These are phyloP conservation scores for Acacia concinna DNA, from an alignment of 331 rosid species.

Conservation along the genomic window DNA sequence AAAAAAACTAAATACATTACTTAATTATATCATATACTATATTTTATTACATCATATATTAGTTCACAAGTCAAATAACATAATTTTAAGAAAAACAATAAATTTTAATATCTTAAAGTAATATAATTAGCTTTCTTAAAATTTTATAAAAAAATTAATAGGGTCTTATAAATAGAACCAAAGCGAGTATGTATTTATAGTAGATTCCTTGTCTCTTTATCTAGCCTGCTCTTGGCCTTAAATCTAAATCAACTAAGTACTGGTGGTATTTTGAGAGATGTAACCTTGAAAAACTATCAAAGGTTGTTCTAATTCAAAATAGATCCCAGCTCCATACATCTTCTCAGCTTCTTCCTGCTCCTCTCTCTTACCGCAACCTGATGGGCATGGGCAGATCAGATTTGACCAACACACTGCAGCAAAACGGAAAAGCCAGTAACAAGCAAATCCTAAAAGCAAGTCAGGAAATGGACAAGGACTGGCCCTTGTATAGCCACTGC, in stretches of 20 bases:
- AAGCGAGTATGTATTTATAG: neutral
- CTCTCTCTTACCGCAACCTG: neutral
- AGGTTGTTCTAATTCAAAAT: neutral
- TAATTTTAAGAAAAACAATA: too few species aligned
- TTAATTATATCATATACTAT: too few species aligned
- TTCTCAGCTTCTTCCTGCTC: neutral
- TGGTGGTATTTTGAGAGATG: neutral
- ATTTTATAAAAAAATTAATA: too few species aligned
- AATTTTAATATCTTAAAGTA: too few species aligned
- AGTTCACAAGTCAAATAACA: too few species aligned
- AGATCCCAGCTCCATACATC: neutral
- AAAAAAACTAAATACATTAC: too few species aligned
- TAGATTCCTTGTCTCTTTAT: neutral
- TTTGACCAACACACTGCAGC: neutral
- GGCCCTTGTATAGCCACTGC: neutral
- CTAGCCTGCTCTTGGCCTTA: neutral
- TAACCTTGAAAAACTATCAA: neutral
- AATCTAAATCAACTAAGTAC: neutral
- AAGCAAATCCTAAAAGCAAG: neutral
- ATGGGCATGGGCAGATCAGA: neutral
- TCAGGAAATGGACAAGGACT: neutral
- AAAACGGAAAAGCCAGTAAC: conserved; percentile 3
- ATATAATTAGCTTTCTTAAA: too few species aligned
- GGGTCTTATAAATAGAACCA: too few species aligned
- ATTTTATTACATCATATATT: too few species aligned